Conservation (phyloP, 1,139 yeast species). For the Diutina neorugosa region DNA sequence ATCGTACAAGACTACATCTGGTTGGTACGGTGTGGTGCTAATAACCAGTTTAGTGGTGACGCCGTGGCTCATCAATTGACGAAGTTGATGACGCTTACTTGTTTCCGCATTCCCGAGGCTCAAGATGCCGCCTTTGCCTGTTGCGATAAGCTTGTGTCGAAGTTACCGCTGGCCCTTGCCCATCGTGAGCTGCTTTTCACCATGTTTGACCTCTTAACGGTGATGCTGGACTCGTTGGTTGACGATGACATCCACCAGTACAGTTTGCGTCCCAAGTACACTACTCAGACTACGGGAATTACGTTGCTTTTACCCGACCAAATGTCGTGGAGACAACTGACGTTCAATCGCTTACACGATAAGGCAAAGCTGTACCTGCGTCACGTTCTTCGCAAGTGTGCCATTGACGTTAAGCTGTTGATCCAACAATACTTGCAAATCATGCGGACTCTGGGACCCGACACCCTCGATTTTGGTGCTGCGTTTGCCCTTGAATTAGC, state of each 20-base stretch:
- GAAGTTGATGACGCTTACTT: constrained; percentile 54
- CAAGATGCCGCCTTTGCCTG: constrained; percentile 77
- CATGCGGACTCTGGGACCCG: constrained; percentile 8
- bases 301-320: constrained; percentile 66
- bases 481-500: constrained; percentile 88
- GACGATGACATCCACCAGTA: constrained; percentile 85
- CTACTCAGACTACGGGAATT: constrained; percentile 46
- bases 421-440: constrained; percentile 51
- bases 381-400: constrained; percentile 39
- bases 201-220: constrained; percentile 64
- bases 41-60: constrained; percentile 40
- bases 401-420: constrained; percentile 65
- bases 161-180: constrained; percentile 75
- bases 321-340: constrained; percentile 59
- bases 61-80: constrained; percentile 63
- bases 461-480: constrained; percentile 68
- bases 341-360: constrained; percentile 47
- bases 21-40: constrained; percentile 33
- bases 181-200: constrained; percentile 64
- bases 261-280: constrained; percentile 65
- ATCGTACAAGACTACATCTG: constrained; percentile 46
- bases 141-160: constrained; percentile 55
- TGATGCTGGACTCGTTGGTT: constrained; percentile 66
- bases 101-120: constrained; percentile 64
- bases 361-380: constrained; percentile 60